These are phyloP conservation scores for Mrakia gelida DNA, from an alignment of 768 basidiomycete genomes.

Conservation along the genomic window DNA sequence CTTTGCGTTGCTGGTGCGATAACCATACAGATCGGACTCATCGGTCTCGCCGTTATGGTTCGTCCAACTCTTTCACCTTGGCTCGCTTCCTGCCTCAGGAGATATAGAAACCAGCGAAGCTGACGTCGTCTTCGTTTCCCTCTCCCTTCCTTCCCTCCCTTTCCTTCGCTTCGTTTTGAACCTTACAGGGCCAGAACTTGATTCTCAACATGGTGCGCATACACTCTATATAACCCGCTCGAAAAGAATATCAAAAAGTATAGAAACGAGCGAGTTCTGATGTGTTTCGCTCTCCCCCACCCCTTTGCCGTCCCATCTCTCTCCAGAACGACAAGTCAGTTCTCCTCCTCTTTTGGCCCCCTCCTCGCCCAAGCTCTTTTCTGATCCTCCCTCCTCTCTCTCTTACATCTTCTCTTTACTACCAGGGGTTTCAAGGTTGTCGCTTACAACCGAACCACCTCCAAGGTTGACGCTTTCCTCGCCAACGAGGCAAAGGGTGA, in stretches of 20 bases:
- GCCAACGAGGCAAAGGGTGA: constrained; percentile 95
- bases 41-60: constrained; percentile 98
- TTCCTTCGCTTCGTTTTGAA: neutral
- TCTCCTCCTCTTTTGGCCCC: neutral
- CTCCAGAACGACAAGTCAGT: constrained; percentile 73
- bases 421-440: constrained; percentile 80
- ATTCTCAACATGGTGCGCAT: constrained; percentile 72
- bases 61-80: constrained; percentile 33
- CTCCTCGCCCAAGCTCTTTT: neutral
- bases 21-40: constrained; percentile 92
- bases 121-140: constrained; percentile 2
- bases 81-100: neutral
- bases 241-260: no score
- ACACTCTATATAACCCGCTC: neutral
- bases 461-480: constrained; percentile 94
- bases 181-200: constrained; percentile 70
- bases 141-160: neutral
- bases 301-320: neutral
- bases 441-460: constrained; percentile 93
- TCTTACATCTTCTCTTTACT: neutral
- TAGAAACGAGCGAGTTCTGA: neutral
- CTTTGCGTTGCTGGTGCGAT: neutral
- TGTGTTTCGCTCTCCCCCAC: neutral
- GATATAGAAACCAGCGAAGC: neutral
- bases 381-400: neutral